Evolutionary conservation across 2,329 filamentous ascomycete species (phyloP), one percentile per base, ranked within the genome.

Genomic region (Aspergillus proliferans): DNA sequence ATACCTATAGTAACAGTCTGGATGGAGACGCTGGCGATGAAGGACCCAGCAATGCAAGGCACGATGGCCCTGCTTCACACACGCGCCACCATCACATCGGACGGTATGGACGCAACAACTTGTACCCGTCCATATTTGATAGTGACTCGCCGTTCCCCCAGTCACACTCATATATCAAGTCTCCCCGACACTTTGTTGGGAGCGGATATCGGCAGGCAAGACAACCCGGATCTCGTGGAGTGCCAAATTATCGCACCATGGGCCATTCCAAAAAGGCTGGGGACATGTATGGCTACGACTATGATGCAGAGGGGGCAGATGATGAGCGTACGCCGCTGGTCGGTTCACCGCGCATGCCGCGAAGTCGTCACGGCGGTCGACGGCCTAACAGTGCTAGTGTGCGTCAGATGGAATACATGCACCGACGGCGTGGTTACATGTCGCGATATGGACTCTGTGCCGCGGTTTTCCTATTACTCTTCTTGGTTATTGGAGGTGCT

Each of bases 321-420:
- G 88, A 94, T 64, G 93, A 96, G 71, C 83, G 86, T 42, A 93
- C 90, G 3, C 93, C 92, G 7, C 76, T 97, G 41, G 80, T 95
- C 12, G 72, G 74, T 8, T 78, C 82, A 1, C 71, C 83, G 21
- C 84, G 68, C 21, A 82, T 82, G 43, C 79, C 79, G 18, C 78
- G 82, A 46, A 80, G 84, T 52, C 78, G 76, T 47, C 67, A 74
- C 47, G 68, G 55, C 19, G 52, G 67, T 28, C 78, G 86, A 38
- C 75, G 80, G 40, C 75, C 76, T 6, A 72, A 75, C 43, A 78
- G 75, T 54, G 72, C 73, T 3, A 85, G 79, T 33, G 66, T 86
- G 50, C 82, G 86, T 42, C 84, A 87, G 56, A 78, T 88, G 45
- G 89, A 95, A 61, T 82, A 87, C 47, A 84, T 88, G 62, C 80